Evolutionary conservation across 2,329 filamentous ascomycete species (phyloP).

Genomic region (Fusarium irregulare): DNA sequence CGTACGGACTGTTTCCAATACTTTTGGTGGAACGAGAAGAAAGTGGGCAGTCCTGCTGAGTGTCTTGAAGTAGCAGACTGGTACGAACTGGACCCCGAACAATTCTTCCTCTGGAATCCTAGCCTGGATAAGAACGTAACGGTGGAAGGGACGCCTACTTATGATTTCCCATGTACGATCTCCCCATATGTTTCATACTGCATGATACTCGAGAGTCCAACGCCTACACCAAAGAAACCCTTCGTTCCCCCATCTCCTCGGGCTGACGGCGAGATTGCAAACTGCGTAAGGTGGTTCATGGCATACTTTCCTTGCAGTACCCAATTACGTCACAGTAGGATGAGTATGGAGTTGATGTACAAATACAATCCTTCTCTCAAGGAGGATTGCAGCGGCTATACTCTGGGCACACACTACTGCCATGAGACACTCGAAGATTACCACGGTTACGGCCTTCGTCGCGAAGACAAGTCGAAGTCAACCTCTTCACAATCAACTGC

Average conservation of each 20-base stretch:
- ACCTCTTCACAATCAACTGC: not conserved
- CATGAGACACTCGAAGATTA: not conserved
- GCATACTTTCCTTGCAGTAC: not conserved
- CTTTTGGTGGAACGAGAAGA: not conserved
- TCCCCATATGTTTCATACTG: not conserved
- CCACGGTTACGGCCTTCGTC: not conserved
- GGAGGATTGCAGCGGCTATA: not conserved
- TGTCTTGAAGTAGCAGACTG: too few species aligned
- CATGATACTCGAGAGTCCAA: not conserved
- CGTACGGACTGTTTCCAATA: not conserved
- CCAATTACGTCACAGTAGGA: accelerated
- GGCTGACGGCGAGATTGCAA: not conserved
- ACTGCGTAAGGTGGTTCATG: not conserved
- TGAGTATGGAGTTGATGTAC: not conserved
- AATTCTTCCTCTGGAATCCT: not conserved
- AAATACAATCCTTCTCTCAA: not conserved
- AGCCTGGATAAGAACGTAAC: not conserved
- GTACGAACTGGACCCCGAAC: not conserved
- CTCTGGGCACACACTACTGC: not conserved
- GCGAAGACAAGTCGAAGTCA: not conserved
- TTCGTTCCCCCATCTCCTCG: too few species aligned
- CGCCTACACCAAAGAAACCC: too few species aligned
- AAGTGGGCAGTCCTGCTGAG: too few species aligned
- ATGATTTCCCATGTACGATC: not conserved
- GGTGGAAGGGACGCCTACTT: not conserved